These are phyloP conservation scores for Monosporascus sp. DNA, from an alignment of 2,329 filamentous ascomycete species.

Conservation along the genomic window DNA sequence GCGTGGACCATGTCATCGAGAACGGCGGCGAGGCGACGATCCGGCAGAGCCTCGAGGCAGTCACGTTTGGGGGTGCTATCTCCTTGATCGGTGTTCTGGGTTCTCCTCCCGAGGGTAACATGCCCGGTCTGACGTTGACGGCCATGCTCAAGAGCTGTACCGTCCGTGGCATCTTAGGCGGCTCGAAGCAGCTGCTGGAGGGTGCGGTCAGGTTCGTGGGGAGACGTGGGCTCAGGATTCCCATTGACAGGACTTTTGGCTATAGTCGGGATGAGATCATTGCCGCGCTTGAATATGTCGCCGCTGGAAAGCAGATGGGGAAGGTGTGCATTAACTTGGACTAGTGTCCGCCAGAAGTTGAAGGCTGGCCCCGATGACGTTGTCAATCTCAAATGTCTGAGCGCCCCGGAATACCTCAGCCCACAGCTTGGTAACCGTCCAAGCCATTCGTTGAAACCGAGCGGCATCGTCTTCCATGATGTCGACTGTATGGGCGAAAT, in stretches of 20 bases:
- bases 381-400: slow-evolving; percentile 22
- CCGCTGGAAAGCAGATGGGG: slow-evolving; percentile 25
- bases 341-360: slow-evolving; percentile 9
- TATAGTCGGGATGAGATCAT: slow-evolving; percentile 24
- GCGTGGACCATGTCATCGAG: slow-evolving; percentile 36
- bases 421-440: slow-evolving; percentile 23
- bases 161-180: slow-evolving; percentile 29
- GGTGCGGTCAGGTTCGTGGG: slow-evolving; percentile 27
- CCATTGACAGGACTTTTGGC: slow-evolving; percentile 29
- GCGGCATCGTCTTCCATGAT: slow-evolving; percentile 9
- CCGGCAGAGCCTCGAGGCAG: slow-evolving; percentile 37
- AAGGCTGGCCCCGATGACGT: slow-evolving; percentile 14
- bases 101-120: slow-evolving; percentile 15
- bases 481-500: slow-evolving; percentile 10
- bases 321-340: slow-evolving; percentile 28
- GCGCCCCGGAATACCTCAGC: slow-evolving; percentile 23
- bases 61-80: slow-evolving; percentile 39
- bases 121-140: slow-evolving; percentile 25
- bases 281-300: slow-evolving; percentile 9
- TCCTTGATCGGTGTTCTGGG: slow-evolving; percentile 25
- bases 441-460: slow-evolving; percentile 12
- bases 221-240: slow-evolving; percentile 17
- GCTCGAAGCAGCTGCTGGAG: slow-evolving; percentile 29
- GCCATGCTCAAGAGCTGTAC: slow-evolving; percentile 24
- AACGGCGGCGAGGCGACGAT: slow-evolving; percentile 35